Evolutionary conservation across 441 rosid genomes (phyloP).

Genomic region (Dalechampia spathulata): DNA sequence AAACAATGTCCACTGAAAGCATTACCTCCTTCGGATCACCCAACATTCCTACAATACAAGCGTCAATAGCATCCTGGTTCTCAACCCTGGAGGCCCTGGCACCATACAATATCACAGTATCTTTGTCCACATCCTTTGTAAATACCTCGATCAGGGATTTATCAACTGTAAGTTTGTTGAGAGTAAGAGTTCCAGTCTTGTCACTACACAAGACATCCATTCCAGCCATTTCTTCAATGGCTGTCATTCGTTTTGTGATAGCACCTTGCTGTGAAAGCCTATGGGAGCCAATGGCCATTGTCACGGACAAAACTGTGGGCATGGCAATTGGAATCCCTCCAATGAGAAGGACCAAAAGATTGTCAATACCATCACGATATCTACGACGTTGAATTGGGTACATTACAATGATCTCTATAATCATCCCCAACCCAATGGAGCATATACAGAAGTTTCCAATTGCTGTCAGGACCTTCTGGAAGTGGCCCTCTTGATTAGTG

Average conservation of each 20-base stretch:
- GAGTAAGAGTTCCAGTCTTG: constrained; percentile 94
- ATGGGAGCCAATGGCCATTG: constrained; percentile 97
- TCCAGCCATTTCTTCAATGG: constrained; percentile 96
- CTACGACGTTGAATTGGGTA: constrained; percentile 63
- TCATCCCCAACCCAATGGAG: constrained; percentile 70
- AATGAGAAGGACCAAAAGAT: constrained; percentile 80
- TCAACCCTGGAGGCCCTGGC: constrained; percentile 90
- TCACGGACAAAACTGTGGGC: constrained; percentile 92
- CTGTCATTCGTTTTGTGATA: constrained; percentile 94
- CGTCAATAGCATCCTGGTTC: constrained; percentile 93
- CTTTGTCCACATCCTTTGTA: constrained; percentile 35
- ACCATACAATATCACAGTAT: constrained; percentile 45
- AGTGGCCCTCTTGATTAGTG: constrained; percentile 86
- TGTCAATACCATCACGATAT: constrained; percentile 83
- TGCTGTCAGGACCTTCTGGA: constrained; percentile 85
- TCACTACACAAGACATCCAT: constrained; percentile 98
- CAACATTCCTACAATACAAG: constrained; percentile 84
- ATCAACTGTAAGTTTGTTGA: constrained; percentile 88
- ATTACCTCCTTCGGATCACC: constrained; percentile 71
- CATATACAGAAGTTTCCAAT: constrained; percentile 97
- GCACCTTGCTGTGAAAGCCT: constrained; percentile 90
- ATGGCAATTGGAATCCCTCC: constrained; percentile 98
- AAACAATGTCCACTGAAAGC: too few species aligned
- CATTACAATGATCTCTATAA: constrained; percentile 71
- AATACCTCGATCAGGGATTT: constrained; percentile 68